These are phyloP conservation scores for Orobanche coerulescens DNA, from an alignment of 257 asterid genomes.

Conservation along the genomic window DNA sequence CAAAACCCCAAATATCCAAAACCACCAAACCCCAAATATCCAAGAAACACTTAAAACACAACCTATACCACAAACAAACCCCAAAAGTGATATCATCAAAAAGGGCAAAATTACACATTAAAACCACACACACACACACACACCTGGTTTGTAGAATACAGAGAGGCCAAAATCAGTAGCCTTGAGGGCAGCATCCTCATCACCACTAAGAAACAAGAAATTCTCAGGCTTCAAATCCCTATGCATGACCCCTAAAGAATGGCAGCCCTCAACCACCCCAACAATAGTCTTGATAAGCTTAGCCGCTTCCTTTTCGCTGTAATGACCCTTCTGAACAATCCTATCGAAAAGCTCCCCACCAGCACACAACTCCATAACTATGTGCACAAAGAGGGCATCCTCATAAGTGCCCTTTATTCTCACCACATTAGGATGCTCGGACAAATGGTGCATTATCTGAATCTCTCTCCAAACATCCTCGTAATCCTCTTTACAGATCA, in stretches of 20 bases:
- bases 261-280: conserved; percentile 78
- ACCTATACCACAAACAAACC: not conserved
- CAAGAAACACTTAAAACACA: not conserved
- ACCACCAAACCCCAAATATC: not conserved
- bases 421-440: conserved; percentile 75
- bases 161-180: conserved; percentile 93
- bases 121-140: not conserved
- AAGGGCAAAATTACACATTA: not conserved
- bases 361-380: conserved; percentile 82
- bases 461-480: conserved; percentile 76
- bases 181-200: conserved; percentile 79
- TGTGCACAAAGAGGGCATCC: conserved; percentile 57
- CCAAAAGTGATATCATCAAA: not conserved
- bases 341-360: conserved; percentile 90
- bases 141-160: conserved; percentile 81
- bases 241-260: conserved; percentile 86
- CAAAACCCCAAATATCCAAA: not conserved
- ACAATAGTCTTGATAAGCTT: conserved; percentile 66
- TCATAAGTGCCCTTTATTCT: conserved; percentile 73
- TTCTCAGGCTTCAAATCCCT: conserved; percentile 92
- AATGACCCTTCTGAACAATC: conserved; percentile 76
- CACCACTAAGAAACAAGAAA: conserved; percentile 60
- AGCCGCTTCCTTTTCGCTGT: conserved; percentile 77
- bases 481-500: conserved; percentile 50
- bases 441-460: conserved; percentile 67